phyloP scores from a whole-genome alignment of 305 asterid genomes.

The Fraxinus floribunda region DNA sequence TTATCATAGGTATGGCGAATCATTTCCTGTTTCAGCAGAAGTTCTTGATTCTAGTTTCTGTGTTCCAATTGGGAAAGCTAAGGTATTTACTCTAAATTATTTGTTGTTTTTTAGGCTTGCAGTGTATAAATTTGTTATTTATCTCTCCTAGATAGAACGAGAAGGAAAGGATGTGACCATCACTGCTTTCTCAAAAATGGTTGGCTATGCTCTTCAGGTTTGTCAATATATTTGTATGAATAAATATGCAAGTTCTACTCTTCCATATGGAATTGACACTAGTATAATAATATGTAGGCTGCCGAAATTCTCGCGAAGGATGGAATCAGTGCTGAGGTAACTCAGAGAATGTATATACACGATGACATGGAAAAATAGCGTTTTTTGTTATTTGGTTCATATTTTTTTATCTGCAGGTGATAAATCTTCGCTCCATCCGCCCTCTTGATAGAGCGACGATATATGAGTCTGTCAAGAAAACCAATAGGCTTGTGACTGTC shows the following conservation, averaged over 20 bases:
- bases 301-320: constrained; percentile 90
- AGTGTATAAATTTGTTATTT: constrained; percentile 14
- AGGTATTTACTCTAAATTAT: constrained; percentile 43
- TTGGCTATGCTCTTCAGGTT: constrained; percentile 91
- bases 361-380: not conserved
- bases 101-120: constrained; percentile 9
- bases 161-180: constrained; percentile 86
- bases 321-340: constrained; percentile 90
- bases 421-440: constrained; percentile 87
- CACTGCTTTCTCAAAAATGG: constrained; percentile 86
- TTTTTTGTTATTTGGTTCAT: not conserved
- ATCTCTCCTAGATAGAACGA: constrained; percentile 55
- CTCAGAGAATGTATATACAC: constrained; percentile 1
- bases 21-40: constrained; percentile 86
- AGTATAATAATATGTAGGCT: constrained; percentile 47
- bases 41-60: constrained; percentile 84
- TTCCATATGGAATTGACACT: constrained; percentile 22
- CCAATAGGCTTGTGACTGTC: constrained; percentile 80
- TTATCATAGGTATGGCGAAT: constrained; percentile 73
- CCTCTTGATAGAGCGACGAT: constrained; percentile 89
- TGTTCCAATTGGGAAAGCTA: constrained; percentile 92
- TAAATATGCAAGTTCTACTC: not conserved
- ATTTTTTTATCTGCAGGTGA: constrained; percentile 51
- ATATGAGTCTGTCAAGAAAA: constrained; percentile 82
- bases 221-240: constrained; percentile 24